phyloP scores from a whole-genome alignment of 352 stramenopile genomes.

The Globisporangium cederbergense region DNA sequence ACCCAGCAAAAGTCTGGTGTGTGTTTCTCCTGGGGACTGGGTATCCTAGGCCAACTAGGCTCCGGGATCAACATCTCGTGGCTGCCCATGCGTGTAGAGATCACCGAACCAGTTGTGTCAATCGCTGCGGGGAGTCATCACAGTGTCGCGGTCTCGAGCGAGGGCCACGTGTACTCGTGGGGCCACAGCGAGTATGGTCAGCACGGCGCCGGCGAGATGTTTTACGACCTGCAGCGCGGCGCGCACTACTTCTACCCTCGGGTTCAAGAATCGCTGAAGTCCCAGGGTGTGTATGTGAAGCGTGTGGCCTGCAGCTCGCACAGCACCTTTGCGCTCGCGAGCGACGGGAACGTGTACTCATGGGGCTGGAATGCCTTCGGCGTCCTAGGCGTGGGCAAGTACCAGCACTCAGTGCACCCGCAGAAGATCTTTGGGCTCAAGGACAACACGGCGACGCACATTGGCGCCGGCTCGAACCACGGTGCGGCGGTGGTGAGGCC shows the following conservation, averaged over 20 bases:
- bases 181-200: slow-evolving; percentile 84
- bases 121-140: slow-evolving; percentile 75
- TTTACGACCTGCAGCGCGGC: slow-evolving; percentile 69
- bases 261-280: slow-evolving; percentile 47
- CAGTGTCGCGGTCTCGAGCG: slow-evolving; percentile 57
- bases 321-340: slow-evolving; percentile 62
- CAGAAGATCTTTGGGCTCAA: slow-evolving; percentile 58
- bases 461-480: slow-evolving; percentile 71
- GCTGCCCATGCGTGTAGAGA: slow-evolving; percentile 49
- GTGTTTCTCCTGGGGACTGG: slow-evolving; percentile 76
- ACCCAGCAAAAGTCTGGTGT: slow-evolving; percentile 31
- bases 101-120: slow-evolving; percentile 47
- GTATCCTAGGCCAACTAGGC: slow-evolving; percentile 67
- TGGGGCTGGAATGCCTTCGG: slow-evolving; percentile 88
- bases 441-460: slow-evolving; percentile 47
- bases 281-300: slow-evolving; percentile 29
- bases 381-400: slow-evolving; percentile 71
- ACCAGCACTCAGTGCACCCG: slow-evolving; percentile 66
- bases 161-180: slow-evolving; percentile 68
- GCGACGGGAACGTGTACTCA: slow-evolving; percentile 63
- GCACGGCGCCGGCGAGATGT: slow-evolving; percentile 61
- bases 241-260: slow-evolving; percentile 73
- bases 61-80: slow-evolving; percentile 64
- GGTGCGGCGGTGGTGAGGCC: slow-evolving; percentile 50
- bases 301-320: slow-evolving; percentile 63